Evolutionary conservation across 164 flowering plant genomes (phyloP).

Genomic region (Sextonia rubra): DNA sequence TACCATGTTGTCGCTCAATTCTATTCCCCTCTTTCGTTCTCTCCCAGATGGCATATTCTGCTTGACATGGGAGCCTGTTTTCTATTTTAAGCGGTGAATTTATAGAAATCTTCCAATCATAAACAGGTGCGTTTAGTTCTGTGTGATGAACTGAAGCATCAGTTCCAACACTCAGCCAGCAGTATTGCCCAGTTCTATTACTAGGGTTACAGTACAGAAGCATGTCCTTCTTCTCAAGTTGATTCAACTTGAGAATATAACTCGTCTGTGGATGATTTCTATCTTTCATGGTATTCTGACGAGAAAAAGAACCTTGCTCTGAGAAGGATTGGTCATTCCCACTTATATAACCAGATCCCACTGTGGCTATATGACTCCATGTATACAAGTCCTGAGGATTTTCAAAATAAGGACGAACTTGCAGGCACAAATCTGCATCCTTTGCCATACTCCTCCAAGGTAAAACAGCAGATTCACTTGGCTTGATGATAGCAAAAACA

Average conservation of each 20-base stretch:
- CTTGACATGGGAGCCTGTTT: slow-evolving; percentile 88
- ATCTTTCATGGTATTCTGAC: slow-evolving; percentile 44
- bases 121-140: slow-evolving; percentile 83
- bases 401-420: slow-evolving; percentile 68
- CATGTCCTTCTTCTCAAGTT: slow-evolving; percentile 88
- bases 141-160: slow-evolving; percentile 94
- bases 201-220: slow-evolving; percentile 52
- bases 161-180: slow-evolving; percentile 85
- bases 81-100: slow-evolving; percentile 87
- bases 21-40: slow-evolving; percentile 58
- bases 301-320: slow-evolving; percentile 44
- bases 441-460: slow-evolving; percentile 74
- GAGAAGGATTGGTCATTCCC: slow-evolving; percentile 46
- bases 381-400: slow-evolving; percentile 39
- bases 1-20: slow-evolving; percentile 61
- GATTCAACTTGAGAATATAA: slow-evolving; percentile 52
- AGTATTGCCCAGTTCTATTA: slow-evolving; percentile 31
- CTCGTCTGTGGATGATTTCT: slow-evolving; percentile 27
- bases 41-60: slow-evolving; percentile 85
- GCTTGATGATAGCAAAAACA: slow-evolving; percentile 33
- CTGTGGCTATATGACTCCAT: slow-evolving; percentile 62
- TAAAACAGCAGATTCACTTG: slow-evolving; percentile 67
- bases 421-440: slow-evolving; percentile 60
- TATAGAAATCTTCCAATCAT: slow-evolving; percentile 93
- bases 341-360: slow-evolving; percentile 34